These are phyloP conservation scores for Lagerstroemia speciosa DNA, from an alignment of 345 rosid species.

Conservation along the genomic window DNA sequence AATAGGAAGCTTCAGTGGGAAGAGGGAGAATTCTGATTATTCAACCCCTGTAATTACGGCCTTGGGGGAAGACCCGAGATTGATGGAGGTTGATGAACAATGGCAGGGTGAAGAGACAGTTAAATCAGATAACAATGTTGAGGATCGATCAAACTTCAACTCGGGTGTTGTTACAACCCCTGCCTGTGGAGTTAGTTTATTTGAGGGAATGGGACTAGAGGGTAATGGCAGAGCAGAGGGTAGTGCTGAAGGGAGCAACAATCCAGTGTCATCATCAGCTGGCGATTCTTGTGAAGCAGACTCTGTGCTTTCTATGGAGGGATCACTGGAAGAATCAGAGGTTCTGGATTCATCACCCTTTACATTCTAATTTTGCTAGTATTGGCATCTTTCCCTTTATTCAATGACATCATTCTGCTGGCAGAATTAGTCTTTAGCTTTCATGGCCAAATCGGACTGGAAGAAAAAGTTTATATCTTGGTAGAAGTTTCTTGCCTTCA, in stretches of 20 bases:
- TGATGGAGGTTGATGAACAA: conserved; percentile 1
- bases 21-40: not conserved
- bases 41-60: not conserved
- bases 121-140: conserved; percentile 4
- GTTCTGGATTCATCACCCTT: conserved; percentile 31
- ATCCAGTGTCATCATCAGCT: conserved; percentile 24
- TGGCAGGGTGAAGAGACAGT: conserved; percentile 7
- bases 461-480: not conserved
- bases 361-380: conserved; percentile 4
- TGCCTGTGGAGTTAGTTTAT: conserved; percentile 24
- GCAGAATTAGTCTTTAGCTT: not conserved
- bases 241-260: conserved; percentile 35
- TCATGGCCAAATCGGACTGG: not conserved
- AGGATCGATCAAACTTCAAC: conserved; percentile 20
- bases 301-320: conserved; percentile 20
- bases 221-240: conserved; percentile 26
- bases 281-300: conserved; percentile 44
- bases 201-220: conserved; percentile 28
- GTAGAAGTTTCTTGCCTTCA: not conserved
- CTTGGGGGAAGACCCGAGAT: conserved; percentile 2
- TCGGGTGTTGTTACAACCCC: conserved; percentile 19
- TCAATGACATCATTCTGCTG: not conserved
- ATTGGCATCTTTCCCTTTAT: not conserved
- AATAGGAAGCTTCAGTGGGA: not conserved
- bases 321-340: conserved; percentile 32